Evolutionary conservation across 2,329 filamentous ascomycete genomes (phyloP).

Genomic region (Penicillium fuscoglaucum): DNA sequence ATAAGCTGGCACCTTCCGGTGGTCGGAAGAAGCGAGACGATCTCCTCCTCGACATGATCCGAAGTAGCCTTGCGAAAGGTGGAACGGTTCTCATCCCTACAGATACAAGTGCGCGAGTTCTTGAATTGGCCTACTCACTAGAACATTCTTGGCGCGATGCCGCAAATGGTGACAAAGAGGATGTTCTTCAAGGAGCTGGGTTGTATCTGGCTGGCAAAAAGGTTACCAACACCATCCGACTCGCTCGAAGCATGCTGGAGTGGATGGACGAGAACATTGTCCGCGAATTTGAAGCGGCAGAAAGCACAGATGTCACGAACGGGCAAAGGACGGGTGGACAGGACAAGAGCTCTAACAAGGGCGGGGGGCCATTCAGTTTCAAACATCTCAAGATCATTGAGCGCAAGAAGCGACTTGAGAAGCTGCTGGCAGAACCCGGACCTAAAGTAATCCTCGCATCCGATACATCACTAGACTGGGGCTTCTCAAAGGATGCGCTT

Average conservation of each 20-base stretch:
- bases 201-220: conserved; percentile 85
- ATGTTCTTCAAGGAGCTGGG: conserved; percentile 52
- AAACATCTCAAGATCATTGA: conserved; percentile 81
- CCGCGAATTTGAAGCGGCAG: conserved; percentile 76
- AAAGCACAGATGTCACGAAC: conserved; percentile 41
- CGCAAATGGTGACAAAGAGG: conserved; percentile 53
- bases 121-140: conserved; percentile 87
- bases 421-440: conserved; percentile 57
- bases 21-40: conserved; percentile 82
- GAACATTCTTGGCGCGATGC: conserved; percentile 87
- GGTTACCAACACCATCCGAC: conserved; percentile 82
- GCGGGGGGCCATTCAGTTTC: conserved; percentile 81
- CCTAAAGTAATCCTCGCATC: conserved; percentile 83
- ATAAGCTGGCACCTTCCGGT: conserved; percentile 67
- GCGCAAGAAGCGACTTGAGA: conserved; percentile 74
- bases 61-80: conserved; percentile 73
- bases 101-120: conserved; percentile 89
- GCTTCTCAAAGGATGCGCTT: conserved; percentile 81
- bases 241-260: conserved; percentile 92
- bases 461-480: conserved; percentile 89
- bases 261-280: conserved; percentile 99
- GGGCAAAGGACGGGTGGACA: conserved; percentile 40
- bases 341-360: conserved; percentile 44
- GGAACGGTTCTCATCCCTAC: conserved; percentile 92
- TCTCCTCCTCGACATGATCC: conserved; percentile 76